Conservation (phyloP, 441 rosid species). For the Gossypium davidsonii region DNA sequence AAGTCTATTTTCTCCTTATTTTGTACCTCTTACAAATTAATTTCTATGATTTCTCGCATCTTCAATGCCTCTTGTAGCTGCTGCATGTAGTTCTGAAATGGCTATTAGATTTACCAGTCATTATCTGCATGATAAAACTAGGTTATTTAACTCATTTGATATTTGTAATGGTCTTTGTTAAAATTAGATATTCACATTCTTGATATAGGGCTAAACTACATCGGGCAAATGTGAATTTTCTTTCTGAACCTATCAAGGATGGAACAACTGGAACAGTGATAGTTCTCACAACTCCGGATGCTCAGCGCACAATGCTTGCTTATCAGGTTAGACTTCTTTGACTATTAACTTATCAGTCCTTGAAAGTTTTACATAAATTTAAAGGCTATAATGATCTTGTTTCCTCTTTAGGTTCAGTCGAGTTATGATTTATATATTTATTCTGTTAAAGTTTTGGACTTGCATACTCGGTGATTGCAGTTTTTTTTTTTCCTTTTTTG, state of each 20-base stretch:
- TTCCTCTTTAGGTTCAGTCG: background rate
- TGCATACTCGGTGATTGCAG: background rate
- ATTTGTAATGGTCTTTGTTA: background rate
- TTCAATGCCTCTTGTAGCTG: background rate
- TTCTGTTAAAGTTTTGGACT: background rate
- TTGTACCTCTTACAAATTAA: background rate
- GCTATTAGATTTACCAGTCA: background rate
- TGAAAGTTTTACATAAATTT: background rate
- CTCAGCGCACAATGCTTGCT: constrained; percentile 93
- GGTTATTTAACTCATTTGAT: background rate
- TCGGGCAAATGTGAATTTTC: constrained; percentile 74
- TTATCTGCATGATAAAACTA: background rate
- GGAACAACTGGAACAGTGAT: constrained; percentile 94
- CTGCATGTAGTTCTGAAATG: background rate
- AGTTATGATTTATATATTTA: background rate
- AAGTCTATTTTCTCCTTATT: background rate
- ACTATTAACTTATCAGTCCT: background rate
- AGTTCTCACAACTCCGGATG: constrained; percentile 90
- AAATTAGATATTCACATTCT: background rate
- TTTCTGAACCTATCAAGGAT: constrained; percentile 71
- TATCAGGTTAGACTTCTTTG: constrained; percentile 50
- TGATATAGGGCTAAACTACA: constrained; percentile 54
- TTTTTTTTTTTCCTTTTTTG: background rate
- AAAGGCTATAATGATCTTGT: background rate
- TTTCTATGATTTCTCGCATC: background rate